Conservation (phyloP, 2,329 filamentous ascomycete species). For the Cordyceps cicadae region DNA sequence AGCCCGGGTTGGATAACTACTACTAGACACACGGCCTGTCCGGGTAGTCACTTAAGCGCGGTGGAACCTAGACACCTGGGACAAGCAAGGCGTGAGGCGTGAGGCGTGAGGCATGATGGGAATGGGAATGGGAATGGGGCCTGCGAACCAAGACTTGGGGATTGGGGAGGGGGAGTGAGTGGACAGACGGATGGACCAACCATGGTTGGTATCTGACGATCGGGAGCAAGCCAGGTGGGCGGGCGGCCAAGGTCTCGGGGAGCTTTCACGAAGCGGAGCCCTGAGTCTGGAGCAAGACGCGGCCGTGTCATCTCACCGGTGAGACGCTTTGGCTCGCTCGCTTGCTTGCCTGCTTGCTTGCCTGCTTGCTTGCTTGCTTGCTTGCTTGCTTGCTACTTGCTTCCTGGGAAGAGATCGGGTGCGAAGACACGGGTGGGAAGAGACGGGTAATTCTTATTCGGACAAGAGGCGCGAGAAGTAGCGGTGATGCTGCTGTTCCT, state of each 20-base stretch:
- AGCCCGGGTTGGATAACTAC: not conserved
- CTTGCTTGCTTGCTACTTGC: not conserved
- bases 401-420: too few species aligned
- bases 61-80: slow-evolving; percentile 11
- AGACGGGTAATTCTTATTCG: too few species aligned
- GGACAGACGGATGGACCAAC: slow-evolving; percentile 2
- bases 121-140: slow-evolving; percentile 7
- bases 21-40: slow-evolving; percentile 9
- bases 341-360: not conserved
- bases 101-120: slow-evolving; percentile 12
- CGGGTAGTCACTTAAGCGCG: slow-evolving; percentile 4
- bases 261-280: slow-evolving; percentile 8
- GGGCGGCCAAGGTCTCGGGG: slow-evolving; percentile 9
- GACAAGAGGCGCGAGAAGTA: not conserved
- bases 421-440: too few species aligned
- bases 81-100: not conserved
- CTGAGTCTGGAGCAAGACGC: slow-evolving; percentile 15
- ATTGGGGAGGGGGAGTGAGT: slow-evolving; percentile 7
- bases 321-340: slow-evolving; percentile 17
- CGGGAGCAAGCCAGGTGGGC: slow-evolving; percentile 10
- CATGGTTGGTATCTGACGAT: slow-evolving; percentile 8
- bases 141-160: slow-evolving; percentile 16
- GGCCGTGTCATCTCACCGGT: slow-evolving; percentile 30
- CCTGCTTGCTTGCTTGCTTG: not conserved
- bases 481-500: not conserved